A percentile compares a stretch with the other conserved stretches of the same genome.
These are phyloP conservation scores for Cutaneotrichosporon sp. DNA, from an alignment of 1,284 basidiomycete genomes.

Conservation along the genomic window DNA sequence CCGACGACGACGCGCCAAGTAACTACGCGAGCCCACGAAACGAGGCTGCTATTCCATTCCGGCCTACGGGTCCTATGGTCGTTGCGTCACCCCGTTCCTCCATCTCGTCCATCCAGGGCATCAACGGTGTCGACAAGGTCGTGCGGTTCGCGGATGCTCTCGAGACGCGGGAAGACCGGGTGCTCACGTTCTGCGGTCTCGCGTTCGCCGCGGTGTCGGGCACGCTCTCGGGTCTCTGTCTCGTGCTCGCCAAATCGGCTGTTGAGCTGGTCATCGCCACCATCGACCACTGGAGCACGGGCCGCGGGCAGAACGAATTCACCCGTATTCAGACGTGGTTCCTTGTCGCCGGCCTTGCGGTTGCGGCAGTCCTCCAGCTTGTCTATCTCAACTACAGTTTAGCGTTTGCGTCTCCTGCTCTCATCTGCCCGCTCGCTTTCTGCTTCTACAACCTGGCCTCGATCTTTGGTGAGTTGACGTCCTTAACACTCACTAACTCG, in stretches of 20 bases:
- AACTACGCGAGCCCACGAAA: constrained; percentile 38
- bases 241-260: constrained; percentile 90
- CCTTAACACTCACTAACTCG: constrained; percentile 14
- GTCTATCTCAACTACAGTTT: constrained; percentile 92
- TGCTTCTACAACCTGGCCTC: constrained; percentile 94
- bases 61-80: constrained; percentile 12
- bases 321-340: constrained; percentile 49
- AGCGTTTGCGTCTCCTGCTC: constrained; percentile 74
- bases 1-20: constrained; percentile 17
- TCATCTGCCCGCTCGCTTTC: constrained; percentile 91
- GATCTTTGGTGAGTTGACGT: constrained; percentile 55
- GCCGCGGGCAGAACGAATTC: constrained; percentile 75
- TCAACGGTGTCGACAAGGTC: background rate
- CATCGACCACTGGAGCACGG: constrained; percentile 50
- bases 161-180: constrained; percentile 29
- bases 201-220: constrained; percentile 87
- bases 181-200: constrained; percentile 67
- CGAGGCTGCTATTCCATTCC: constrained; percentile 35
- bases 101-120: background rate
- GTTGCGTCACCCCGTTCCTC: background rate
- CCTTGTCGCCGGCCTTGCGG: constrained; percentile 35
- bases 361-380: constrained; percentile 52
- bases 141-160: constrained; percentile 6
- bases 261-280: constrained; percentile 84
- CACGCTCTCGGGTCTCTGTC: constrained; percentile 87